phyloP scores from a whole-genome alignment of 2,329 filamentous ascomycete species.

The Catunica adiposa region DNA sequence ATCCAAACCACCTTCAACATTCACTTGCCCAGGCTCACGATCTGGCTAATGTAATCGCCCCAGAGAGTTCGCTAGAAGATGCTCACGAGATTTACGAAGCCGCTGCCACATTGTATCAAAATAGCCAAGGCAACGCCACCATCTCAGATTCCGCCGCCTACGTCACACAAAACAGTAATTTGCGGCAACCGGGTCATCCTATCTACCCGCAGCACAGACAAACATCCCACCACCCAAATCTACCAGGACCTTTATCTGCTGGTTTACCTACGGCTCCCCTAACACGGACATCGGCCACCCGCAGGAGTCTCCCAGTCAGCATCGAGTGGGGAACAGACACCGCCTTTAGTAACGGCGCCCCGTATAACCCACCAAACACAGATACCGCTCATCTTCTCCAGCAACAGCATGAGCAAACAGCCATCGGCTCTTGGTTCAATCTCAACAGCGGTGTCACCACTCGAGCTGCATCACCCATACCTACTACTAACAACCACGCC shows the following conservation, averaged over 20 bases:
- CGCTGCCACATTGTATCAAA: constrained; percentile 13
- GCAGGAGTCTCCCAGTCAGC: constrained; percentile 17
- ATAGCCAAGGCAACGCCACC: constrained; percentile 2
- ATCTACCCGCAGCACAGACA: background rate
- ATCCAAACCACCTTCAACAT: background rate
- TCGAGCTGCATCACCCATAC: constrained; percentile 21
- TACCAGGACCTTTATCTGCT: background rate
- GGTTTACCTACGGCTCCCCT: background rate
- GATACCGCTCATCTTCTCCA: constrained; percentile 29
- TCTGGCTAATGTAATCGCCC: background rate
- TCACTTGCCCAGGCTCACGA: constrained; percentile 7
- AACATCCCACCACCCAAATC: background rate
- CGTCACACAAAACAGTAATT: background rate
- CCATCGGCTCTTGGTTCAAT: constrained; percentile 40
- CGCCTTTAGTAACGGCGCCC: constrained; percentile 40
- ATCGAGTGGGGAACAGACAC: constrained; percentile 53
- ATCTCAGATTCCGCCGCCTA: background rate
- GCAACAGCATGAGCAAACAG: constrained; percentile 25
- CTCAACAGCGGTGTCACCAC: constrained; percentile 40
- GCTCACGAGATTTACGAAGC: constrained; percentile 12
- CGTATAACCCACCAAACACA: constrained; percentile 41
- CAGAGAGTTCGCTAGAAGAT: constrained; percentile 6
- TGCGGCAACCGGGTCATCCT: background rate
- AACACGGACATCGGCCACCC: background rate
- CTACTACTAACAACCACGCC: background rate